Percentiles rank a stretch among this genome's conserved stretches.
Evolutionary conservation across 768 basidiomycete species (phyloP).

Genomic region (Mycena capillaripes): DNA sequence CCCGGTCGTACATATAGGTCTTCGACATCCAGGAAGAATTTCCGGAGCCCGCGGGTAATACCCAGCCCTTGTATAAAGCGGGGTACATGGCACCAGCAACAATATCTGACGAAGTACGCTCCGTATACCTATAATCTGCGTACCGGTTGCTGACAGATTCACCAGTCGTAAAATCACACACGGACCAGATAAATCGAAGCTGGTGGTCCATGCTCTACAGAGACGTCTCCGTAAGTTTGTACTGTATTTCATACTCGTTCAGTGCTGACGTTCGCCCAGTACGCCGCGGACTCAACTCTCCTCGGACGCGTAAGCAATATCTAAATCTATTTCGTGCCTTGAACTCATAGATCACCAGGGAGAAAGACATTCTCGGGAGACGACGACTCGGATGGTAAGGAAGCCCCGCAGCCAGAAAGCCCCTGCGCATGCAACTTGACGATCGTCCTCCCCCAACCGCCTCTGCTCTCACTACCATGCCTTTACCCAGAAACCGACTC

Average conservation of each 20-base stretch:
- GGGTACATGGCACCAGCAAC: not conserved
- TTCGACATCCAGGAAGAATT: not conserved
- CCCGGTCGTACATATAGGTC: not conserved
- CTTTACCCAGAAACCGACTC: slow-evolving; percentile 9
- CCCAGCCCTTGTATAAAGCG: not conserved
- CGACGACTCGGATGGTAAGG: not conserved
- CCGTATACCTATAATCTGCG: not conserved
- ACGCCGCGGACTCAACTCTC: slow-evolving; percentile 6
- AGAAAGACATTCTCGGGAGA: not conserved
- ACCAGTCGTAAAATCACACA: slow-evolving; percentile 1
- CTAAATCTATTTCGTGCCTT: not conserved
- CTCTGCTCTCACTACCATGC: not conserved
- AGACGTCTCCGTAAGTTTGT: slow-evolving; percentile 7
- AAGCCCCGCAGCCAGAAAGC: not conserved
- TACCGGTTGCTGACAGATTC: slow-evolving; percentile 14
- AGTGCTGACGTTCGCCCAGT: slow-evolving; percentile 2
- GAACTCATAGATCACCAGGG: not conserved
- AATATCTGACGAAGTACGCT: slow-evolving; percentile 18
- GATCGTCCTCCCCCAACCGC: slow-evolving; percentile 19
- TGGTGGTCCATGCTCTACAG: not conserved
- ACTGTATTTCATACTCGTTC: not conserved
- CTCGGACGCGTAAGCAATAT: slow-evolving; percentile 1
- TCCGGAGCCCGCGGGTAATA: not conserved
- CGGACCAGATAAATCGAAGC: slow-evolving; percentile 10
- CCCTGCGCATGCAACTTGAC: not conserved